phyloP scores from a whole-genome alignment of 129 eudicot genomes.

The Scalesia atractyloides region DNA sequence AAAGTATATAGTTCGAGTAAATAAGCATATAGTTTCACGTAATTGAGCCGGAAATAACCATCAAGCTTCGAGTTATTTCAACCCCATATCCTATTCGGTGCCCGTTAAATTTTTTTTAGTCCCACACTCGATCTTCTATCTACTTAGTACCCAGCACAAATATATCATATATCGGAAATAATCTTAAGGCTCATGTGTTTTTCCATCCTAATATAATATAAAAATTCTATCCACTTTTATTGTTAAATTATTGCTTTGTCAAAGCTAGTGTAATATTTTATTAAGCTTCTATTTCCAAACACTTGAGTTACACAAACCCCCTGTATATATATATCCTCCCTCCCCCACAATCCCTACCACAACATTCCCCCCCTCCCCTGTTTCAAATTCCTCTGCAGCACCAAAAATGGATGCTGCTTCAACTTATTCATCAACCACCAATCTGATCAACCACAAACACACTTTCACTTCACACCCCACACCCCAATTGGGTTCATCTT shows the following conservation, averaged over 20 bases:
- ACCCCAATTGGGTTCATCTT: conserved; percentile 16
- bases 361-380: neutral
- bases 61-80: no score
- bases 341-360: conserved; percentile 16
- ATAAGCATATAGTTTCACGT: no score
- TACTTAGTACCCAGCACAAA: no score
- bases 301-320: conserved; percentile 9
- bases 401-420: conserved; percentile 17
- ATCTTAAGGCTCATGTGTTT: no score
- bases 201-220: no score
- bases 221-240: neutral
- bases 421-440: neutral
- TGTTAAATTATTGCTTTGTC: no score
- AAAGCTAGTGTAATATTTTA: neutral
- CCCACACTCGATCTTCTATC: no score
- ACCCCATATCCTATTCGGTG: no score
- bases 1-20: no score
- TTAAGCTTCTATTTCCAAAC: neutral
- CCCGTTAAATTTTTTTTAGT: no score
- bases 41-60: no score
- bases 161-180: no score
- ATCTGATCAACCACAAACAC: conserved; percentile 1
- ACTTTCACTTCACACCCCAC: neutral
- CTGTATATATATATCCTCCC: conserved; percentile 15
- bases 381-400: conserved; percentile 12